phyloP scores from a whole-genome alignment of 1,139 yeast species.

The Kurtzmaniella quercitrusa region DNA sequence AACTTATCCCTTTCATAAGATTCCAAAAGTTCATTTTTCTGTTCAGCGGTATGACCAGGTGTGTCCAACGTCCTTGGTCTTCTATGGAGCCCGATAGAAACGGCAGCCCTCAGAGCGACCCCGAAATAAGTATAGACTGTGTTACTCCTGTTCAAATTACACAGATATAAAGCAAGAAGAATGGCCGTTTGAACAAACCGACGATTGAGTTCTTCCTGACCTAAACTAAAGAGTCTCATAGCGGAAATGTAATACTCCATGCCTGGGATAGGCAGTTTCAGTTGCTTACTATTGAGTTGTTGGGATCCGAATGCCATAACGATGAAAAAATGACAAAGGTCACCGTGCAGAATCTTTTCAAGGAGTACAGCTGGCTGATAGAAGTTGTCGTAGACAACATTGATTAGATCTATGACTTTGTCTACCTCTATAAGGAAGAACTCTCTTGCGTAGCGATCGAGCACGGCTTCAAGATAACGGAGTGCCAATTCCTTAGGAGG shows the following conservation, averaged over 20 bases:
- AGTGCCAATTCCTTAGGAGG: constrained; percentile 7
- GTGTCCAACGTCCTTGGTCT: constrained; percentile 17
- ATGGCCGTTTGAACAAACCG: constrained; percentile 43
- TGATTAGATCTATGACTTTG: constrained; percentile 17
- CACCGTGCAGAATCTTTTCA: constrained; percentile 4
- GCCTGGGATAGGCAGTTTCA: constrained; percentile 24
- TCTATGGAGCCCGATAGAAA: constrained; percentile 44
- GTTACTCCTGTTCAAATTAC: constrained; percentile 45
- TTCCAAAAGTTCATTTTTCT: constrained; percentile 4
- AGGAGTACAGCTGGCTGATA: constrained; percentile 11
- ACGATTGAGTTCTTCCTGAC: constrained; percentile 36
- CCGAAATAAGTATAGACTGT: constrained; percentile 49
- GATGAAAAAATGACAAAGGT: constrained; percentile 29
- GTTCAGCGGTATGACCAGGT: constrained; percentile 2
- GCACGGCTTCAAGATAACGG: constrained; percentile 5
- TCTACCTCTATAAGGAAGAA: constrained; percentile 33
- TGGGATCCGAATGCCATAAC: constrained; percentile 38
- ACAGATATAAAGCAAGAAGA: constrained; percentile 43
- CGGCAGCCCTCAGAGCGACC: constrained; percentile 43
- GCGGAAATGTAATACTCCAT: constrained; percentile 36
- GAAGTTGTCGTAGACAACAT: constrained; percentile 25
- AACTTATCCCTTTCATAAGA: constrained; percentile 38
- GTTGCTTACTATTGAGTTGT: constrained; percentile 13
- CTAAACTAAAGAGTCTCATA: constrained; percentile 33
- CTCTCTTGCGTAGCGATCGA: constrained; percentile 28